Evolutionary conservation across 768 basidiomycete species (phyloP).

Genomic region (Rhodotorula paludigena): DNA sequence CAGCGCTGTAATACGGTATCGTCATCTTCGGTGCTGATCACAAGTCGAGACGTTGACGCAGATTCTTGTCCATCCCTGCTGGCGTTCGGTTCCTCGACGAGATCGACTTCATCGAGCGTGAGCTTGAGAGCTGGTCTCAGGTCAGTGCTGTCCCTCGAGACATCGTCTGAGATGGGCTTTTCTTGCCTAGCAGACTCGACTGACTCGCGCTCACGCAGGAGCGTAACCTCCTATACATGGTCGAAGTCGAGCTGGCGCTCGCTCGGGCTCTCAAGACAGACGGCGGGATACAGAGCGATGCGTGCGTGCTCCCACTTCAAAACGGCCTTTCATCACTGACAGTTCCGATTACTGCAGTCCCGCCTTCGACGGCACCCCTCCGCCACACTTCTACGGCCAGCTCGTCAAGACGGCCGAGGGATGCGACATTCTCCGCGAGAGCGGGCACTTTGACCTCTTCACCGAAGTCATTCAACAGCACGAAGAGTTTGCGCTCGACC

Average conservation of each 20-base stretch:
- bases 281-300: neutral
- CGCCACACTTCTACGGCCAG: conserved; percentile 95
- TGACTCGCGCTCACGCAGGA: conserved; percentile 62
- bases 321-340: conserved; percentile 2
- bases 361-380: conserved; percentile 79
- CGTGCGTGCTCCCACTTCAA: neutral
- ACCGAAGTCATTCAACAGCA: conserved; percentile 84
- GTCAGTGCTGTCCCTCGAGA: conserved; percentile 52
- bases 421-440: conserved; percentile 81
- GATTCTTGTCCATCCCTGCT: conserved; percentile 88
- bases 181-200: neutral
- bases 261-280: conserved; percentile 51
- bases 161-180: no score
- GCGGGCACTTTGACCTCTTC: conserved; percentile 85
- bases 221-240: conserved; percentile 85
- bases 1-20: no score
- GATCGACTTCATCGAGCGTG: conserved; percentile 84
- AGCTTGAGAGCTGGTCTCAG: conserved; percentile 95
- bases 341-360: conserved; percentile 45
- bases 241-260: conserved; percentile 88
- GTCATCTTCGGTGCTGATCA: neutral
- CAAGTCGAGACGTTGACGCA: conserved; percentile 44
- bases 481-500: conserved; percentile 61
- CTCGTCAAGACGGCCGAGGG: conserved; percentile 95
- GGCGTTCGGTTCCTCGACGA: conserved; percentile 90